Conservation (phyloP, 179 eudicot genomes). For the Vitellaria paradoxa region DNA sequence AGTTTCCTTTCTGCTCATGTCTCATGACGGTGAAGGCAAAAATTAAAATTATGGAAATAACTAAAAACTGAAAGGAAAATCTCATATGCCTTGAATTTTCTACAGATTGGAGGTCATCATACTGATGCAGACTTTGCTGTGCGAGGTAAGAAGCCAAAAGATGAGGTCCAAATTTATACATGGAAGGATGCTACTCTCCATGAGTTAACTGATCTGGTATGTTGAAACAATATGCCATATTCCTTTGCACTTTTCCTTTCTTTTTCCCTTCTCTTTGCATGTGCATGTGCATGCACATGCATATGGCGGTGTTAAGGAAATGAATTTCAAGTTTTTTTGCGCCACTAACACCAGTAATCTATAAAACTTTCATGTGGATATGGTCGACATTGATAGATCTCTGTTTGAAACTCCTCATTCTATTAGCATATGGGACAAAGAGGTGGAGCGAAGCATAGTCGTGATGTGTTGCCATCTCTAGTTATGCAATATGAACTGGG, state of each 20-base stretch:
- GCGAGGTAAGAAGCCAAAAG: slow-evolving; percentile 95
- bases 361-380: no score
- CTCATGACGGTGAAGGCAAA: no score
- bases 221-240: slow-evolving; percentile 11
- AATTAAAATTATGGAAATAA: no score
- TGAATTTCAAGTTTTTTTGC: no score
- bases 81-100: neutral
- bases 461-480: no score
- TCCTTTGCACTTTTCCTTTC: neutral
- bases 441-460: neutral
- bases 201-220: slow-evolving; percentile 90
- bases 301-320: no score
- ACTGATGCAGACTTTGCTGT: slow-evolving; percentile 70
- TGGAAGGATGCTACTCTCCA: slow-evolving; percentile 98
- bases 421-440: neutral
- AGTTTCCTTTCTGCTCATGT: no score
- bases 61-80: no score
- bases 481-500: neutral
- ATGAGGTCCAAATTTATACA: slow-evolving; percentile 96
- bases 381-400: no score
- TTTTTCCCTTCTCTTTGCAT: neutral
- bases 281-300: neutral
- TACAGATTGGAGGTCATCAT: slow-evolving; percentile 88
- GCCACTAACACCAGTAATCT: no score
- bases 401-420: neutral